A percentile compares a stretch with the other conserved stretches of the same genome.
phyloP scores from a whole-genome alignment of 345 rosid species.

The Linum trigynum region DNA sequence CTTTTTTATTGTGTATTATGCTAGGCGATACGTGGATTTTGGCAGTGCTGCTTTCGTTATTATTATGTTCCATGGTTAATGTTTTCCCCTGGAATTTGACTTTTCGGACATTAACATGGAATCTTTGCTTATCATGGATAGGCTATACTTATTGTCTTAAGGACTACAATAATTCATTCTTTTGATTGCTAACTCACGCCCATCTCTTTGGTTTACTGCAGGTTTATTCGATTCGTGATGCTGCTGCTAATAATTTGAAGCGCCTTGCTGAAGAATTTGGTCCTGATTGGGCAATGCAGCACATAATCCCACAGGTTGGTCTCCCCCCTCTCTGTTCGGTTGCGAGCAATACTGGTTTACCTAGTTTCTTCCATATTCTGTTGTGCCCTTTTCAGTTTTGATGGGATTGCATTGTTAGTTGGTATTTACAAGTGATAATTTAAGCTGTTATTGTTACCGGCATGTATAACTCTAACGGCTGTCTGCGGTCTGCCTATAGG shows the following conservation, averaged over 20 bases:
- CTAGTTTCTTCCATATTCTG: too few relatives aligned
- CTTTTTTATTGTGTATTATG: neutral
- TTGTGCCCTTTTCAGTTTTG: neutral
- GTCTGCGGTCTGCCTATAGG: too few relatives aligned
- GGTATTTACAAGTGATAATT: neutral
- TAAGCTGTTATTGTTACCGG: too few relatives aligned
- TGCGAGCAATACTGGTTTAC: neutral
- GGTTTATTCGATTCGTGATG: constrained; percentile 93
- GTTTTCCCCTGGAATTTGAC: too few relatives aligned
- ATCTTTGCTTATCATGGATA: neutral
- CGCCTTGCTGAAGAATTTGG: constrained; percentile 98
- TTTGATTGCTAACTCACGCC: neutral
- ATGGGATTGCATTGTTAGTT: neutral
- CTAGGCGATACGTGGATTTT: neutral
- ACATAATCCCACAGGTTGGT: constrained; percentile 86
- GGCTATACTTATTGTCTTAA: neutral
- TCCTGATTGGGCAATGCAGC: constrained; percentile 97
- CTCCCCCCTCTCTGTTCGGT: neutral
- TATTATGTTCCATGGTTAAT: too few relatives aligned
- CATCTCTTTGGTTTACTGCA: constrained; percentile 10
- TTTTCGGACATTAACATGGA: too few relatives aligned
- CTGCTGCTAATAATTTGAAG: constrained; percentile 88
- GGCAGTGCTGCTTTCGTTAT: neutral
- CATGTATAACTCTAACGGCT: too few relatives aligned
- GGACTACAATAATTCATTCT: neutral